Evolutionary conservation across 768 basidiomycete genomes (phyloP).

Genomic region (Hypholoma fasciculare): DNA sequence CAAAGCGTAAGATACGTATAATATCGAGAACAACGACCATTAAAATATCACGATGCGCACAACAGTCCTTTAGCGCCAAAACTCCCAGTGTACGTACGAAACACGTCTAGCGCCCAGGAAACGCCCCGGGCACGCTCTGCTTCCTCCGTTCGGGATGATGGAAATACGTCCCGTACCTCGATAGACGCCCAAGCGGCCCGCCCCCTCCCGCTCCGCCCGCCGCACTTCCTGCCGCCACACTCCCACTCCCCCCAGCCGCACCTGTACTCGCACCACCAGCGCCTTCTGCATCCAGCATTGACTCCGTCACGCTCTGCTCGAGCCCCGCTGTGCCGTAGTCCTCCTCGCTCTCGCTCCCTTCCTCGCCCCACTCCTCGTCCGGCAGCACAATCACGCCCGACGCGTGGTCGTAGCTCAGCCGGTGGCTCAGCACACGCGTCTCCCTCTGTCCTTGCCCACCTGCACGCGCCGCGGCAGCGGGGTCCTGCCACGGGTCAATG

Average conservation of each 20-base stretch:
- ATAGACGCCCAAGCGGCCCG: conserved; percentile 42
- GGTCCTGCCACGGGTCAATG: conserved; percentile 68
- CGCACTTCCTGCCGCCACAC: conserved; percentile 5
- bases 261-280: conserved; percentile 4
- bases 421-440: conserved; percentile 42
- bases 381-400: conserved; percentile 90
- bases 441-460: background rate
- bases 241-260: background rate
- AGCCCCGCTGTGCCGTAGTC: conserved; percentile 44
- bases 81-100: too few species aligned
- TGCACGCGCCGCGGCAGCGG: conserved; percentile 10
- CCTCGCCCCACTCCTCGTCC: conserved; percentile 66
- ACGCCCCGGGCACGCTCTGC: conserved; percentile 61
- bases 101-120: conserved; percentile 30
- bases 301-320: conserved; percentile 19
- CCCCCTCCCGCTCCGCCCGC: background rate
- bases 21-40: too few species aligned
- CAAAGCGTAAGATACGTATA: too few species aligned
- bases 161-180: conserved; percentile 77
- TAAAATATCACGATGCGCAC: too few species aligned
- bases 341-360: conserved; percentile 45
- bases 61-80: too few species aligned
- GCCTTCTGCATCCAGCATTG: conserved; percentile 21
- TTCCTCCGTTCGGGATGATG: conserved; percentile 80
- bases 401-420: conserved; percentile 82